Base-by-base conservation (phyloP, 2,329 filamentous ascomycete genomes). In the Pseudonectria foliicola region DNA sequence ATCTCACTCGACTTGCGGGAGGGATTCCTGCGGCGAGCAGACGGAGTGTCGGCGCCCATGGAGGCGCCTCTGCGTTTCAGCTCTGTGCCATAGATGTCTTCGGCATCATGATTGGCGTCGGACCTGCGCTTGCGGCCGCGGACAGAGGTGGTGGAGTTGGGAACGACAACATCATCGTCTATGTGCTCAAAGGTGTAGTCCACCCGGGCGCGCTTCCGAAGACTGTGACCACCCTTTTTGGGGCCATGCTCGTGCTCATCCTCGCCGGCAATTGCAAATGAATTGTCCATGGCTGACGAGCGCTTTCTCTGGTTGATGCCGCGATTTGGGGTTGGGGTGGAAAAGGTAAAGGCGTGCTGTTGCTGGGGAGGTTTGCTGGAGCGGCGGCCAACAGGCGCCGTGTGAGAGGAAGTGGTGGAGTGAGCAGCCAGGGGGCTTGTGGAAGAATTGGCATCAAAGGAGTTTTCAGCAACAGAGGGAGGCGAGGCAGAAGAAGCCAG, bases 151-250 rank as follows among this genome's bases (percentile, higher is more conserved):
- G 57, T 53, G 7, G 55, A 57, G 54, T 51, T 59, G 45, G 56
- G 57, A 26, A 57, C 55, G 30, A 53, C 35, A 27, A 55, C 54
- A 28, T 75, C 71, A 40, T 74, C 69, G 35, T 68, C 65, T 42
- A 69, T 64, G 44, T 73, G 70, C 47, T 70, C 67, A 48, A 67
- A 62, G 24, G 69, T 71, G 60, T 77, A 77, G 55, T 77, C 73
- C 43, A 77, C 64, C 39, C 71, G 71, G 33, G 69, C 61, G 34
- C 73, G 66, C 54, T 71, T 75, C 44, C 74, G 66, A 21, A 78
- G 64, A 24, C 72, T 74, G 56, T 77, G 74, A 31, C 74, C 73
- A 34, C 74, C 73, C 53, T 77, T 78, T 35, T 62, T 67, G 34
- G 67, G 74, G 39, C 64, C 67, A 43, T 67, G 61, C 25, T 63